Percentiles rank a stretch among this genome's conserved stretches.
Conservation (phyloP, 768 basidiomycete species). For the Kwoniella pini region DNA sequence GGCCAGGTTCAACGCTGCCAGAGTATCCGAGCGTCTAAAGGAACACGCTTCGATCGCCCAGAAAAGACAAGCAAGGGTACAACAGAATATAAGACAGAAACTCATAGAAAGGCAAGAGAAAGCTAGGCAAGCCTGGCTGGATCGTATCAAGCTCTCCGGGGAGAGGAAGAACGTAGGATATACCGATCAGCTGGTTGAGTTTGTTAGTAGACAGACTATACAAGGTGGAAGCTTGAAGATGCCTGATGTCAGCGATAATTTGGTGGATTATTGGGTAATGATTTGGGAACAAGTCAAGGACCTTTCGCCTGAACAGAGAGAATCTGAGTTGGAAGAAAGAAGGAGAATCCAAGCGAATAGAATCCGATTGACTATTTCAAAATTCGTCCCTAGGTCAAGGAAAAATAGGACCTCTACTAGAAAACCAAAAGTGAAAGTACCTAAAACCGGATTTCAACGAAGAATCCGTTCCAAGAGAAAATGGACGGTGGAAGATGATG, state of each 20-base stretch:
- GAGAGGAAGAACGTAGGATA: slow-evolving; percentile 5
- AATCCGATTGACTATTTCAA: neutral
- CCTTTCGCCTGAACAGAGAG: slow-evolving; percentile 5
- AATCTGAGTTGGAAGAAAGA: neutral
- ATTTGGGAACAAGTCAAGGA: slow-evolving; percentile 10
- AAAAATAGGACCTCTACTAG: neutral
- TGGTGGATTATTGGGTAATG: slow-evolving; percentile 26
- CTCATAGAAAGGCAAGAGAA: slow-evolving; percentile 24
- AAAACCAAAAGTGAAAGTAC: neutral
- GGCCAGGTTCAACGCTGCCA: neutral
- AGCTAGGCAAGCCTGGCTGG: slow-evolving; percentile 32
- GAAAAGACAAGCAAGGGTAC: slow-evolving; percentile 20
- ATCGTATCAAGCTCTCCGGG: slow-evolving; percentile 18
- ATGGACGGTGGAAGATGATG: slow-evolving; percentile 86
- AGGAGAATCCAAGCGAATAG: slow-evolving; percentile 1
- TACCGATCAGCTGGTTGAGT: slow-evolving; percentile 22
- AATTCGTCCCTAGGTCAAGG: neutral
- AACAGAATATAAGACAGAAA: slow-evolving; percentile 28
- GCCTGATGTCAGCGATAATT: slow-evolving; percentile 14
- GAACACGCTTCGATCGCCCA: neutral
- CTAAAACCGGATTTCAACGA: slow-evolving; percentile 1
- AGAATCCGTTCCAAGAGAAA: slow-evolving; percentile 45
- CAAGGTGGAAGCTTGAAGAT: slow-evolving; percentile 9
- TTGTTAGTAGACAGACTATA: slow-evolving; percentile 27
- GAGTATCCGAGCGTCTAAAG: neutral